Base-by-base conservation (phyloP, 768 basidiomycete species). In the Postia placenta region DNA sequence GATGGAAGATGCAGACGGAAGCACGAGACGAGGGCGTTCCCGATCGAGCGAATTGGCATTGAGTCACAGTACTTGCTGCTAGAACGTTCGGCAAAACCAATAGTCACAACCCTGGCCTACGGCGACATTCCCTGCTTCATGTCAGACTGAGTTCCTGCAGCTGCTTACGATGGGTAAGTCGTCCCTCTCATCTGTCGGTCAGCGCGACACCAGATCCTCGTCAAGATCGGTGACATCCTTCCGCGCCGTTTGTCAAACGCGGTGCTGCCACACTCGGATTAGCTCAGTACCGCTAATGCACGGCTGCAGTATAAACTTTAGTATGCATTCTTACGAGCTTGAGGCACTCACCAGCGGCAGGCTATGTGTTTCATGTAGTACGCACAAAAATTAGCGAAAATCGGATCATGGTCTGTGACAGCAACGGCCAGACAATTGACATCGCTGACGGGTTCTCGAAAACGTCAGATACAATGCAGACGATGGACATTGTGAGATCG, bases 281-380 rank as follows among this genome's bases (percentile, higher is more conserved):
- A 22, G 47, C 69, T 52, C 60, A 80, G 76, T 49, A 71, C 5
- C 17, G 12, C 30, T n/a, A n/a, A n/a, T n/a, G n/a, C 12, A 39
- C 9, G 38, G 9, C 19, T 19, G 9, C 15, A 33, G 20, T 17
- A 39, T 17, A 17, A 17, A 6, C 38, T 39, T 6, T 22, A 39
- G 9, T 9, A 7, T 33, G 30, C 30, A 7, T 33, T 33, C 30
- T 15, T 7, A 33, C 9, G 19, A 39, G 9, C 38, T 39, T 22
- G 38, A 39, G 38, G 19, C 20, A 39, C 30, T 33, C 30, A 33
- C 30, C 30, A 15, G 30, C 9, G 9, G 15, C 9, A 15, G 30
- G 7, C 30, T 7, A 7, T 7, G 15, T 15, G 30, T 33, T 33
- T 33, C 30, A 33, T 7, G 30, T 7, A 33, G 30, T 33, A 33